Evolutionary conservation across 23 red algal genomes (phyloP), one percentile per base, ranked within the genome.

Genomic region (Cyanidioschyzon merolae): DNA sequence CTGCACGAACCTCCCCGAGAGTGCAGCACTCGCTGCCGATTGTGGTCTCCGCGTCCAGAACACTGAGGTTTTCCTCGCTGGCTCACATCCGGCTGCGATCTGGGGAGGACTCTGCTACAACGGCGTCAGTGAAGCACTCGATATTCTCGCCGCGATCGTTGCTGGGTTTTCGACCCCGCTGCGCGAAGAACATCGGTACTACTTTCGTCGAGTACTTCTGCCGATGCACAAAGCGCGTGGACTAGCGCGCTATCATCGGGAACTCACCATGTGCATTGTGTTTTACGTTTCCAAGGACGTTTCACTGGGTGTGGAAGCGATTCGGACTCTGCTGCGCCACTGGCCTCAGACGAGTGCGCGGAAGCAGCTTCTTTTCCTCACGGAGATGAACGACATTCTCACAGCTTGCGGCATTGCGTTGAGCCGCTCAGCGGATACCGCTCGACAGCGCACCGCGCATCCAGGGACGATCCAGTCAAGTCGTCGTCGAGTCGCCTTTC

Each of bases 241-340:
- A 31, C 25, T 81, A 58, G 41, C 59, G 7, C 59, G 58, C 1
- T 81, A 81, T 81, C 78, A 81, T 58, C 59, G 68, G 30, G 58
- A 81, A 30, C 78, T 81, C 1, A 71, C 68, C 36, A 71, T 71
- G 59, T 81, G 78, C 41, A 40, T 81, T 3, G 37, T 57, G 21
- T 71, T 71, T n/a, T 81, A 34, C 78, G 59, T 81, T 40, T 71
- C 59, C 38, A 81, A 81, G 30, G 78, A 81, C 39, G 41, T 39
- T 16, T 71, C 58, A 39, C 59, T 81, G 41, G 78, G 58, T 7
- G 78, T 81, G 18, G 58, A 67, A 1, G 78, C 78, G 2, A 57
- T 81, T 21, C 59, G 36, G 25, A 30, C 45, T 2, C 50, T 81
- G 7, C 34, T 81, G 38, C 59, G 68, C 40, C 59, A 81, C 68